Percentiles rank a stretch among this genome's conserved stretches.
Conservation (phyloP, 352 stramenopile species). For the Aphanomyces astaci region DNA sequence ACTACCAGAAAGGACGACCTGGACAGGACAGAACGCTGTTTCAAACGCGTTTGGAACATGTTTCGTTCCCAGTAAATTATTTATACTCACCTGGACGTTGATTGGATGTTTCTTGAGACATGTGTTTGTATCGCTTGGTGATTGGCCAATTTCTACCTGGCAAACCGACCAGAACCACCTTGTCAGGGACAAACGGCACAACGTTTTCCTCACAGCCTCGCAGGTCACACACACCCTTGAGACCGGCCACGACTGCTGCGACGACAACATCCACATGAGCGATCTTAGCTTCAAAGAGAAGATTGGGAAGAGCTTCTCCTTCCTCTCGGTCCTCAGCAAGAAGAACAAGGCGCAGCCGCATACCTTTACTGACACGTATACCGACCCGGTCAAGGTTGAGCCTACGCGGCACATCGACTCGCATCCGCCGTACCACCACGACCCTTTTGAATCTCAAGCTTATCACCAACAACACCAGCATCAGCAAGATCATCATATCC, state of each 20-base stretch:
- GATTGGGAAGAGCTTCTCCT: slow-evolving; percentile 18
- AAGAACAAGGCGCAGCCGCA: slow-evolving; percentile 10
- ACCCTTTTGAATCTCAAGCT: background rate
- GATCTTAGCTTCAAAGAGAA: slow-evolving; percentile 25
- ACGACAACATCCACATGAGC: slow-evolving; percentile 4
- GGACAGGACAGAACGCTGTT: background rate
- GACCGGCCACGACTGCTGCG: background rate
- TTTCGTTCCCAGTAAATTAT: background rate
- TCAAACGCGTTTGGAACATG: background rate
- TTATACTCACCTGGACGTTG: background rate
- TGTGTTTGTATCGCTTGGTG: background rate
- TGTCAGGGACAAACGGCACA: background rate
- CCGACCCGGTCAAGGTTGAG: background rate
- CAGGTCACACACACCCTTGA: background rate
- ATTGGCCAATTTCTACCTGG: background rate
- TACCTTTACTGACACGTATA: background rate
- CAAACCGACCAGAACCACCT: background rate
- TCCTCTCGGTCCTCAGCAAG: slow-evolving; percentile 23
- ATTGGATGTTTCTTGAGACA: background rate
- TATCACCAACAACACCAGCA: background rate
- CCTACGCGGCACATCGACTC: background rate
- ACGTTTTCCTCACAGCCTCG: background rate
- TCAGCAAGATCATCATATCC: background rate
- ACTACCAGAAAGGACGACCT: too few relatives aligned
- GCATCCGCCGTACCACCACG: background rate